Evolutionary conservation across 129 eudicot genomes (phyloP).

Genomic region (Escallonia rubra): DNA sequence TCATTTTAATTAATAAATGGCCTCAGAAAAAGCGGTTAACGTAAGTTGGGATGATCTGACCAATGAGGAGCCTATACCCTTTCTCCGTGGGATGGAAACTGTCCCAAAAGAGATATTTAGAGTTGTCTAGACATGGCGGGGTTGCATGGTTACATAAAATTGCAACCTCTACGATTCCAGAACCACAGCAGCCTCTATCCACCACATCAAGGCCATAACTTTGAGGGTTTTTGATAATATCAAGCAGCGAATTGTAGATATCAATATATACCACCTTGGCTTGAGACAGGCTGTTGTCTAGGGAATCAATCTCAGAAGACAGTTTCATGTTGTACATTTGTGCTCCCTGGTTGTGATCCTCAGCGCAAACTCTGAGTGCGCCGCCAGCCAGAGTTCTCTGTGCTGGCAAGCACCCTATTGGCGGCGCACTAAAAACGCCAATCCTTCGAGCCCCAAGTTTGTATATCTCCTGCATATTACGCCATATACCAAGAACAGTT

Average conservation of each 20-base stretch:
- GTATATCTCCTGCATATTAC: constrained; percentile 16
- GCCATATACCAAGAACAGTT: no score
- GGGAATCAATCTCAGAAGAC: constrained; percentile 12
- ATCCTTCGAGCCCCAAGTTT: constrained; percentile 36
- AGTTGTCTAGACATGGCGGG: constrained; percentile 17
- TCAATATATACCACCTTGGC: constrained; percentile 36
- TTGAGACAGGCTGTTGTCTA: constrained; percentile 1
- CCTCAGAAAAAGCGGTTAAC: constrained; percentile 9
- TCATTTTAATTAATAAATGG: no score
- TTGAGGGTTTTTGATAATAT: constrained; percentile 35
- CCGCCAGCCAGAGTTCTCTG: constrained; percentile 49
- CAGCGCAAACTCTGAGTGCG: constrained; percentile 20
- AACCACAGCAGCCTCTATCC: constrained; percentile 46
- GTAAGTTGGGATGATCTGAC: constrained; percentile 4
- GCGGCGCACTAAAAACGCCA: constrained; percentile 26
- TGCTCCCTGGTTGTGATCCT: constrained; percentile 30
- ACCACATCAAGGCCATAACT: constrained; percentile 36
- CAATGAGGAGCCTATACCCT: constrained; percentile 24
- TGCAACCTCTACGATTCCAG: constrained; percentile 40
- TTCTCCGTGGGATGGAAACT: constrained; percentile 43
- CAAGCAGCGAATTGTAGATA: constrained; percentile 24
- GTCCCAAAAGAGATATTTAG: constrained; percentile 48
- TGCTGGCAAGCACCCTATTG: constrained; percentile 52
- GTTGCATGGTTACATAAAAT: constrained; percentile 21
- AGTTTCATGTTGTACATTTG: constrained; percentile 35